Evolutionary conservation across 306 rosid species (phyloP).

Genomic region (Vachellia pachyceras): DNA sequence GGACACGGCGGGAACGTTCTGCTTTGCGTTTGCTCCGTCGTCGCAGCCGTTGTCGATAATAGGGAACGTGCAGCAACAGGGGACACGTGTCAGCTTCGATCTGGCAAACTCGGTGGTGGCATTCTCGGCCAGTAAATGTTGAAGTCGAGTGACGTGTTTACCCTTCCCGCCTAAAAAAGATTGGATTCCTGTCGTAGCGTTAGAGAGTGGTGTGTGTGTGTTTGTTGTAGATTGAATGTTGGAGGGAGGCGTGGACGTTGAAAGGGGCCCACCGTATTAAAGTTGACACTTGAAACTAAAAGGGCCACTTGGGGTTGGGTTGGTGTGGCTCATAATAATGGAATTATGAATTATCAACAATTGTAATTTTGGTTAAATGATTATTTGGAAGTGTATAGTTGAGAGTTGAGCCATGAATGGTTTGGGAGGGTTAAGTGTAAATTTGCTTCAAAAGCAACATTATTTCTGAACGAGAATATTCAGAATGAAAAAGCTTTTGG

Average conservation of each 20-base stretch:
- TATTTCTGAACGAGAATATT: too few relatives aligned
- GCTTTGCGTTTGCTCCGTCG: slow-evolving; percentile 94
- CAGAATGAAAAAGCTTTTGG: too few relatives aligned
- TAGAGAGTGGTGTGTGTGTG: neutral
- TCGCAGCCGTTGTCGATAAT: slow-evolving; percentile 66
- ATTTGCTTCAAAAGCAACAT: too few relatives aligned
- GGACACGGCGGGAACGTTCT: slow-evolving; percentile 64
- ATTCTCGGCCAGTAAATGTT: slow-evolving; percentile 78
- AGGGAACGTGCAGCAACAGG: slow-evolving; percentile 95
- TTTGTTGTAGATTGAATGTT: neutral
- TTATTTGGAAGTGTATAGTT: neutral
- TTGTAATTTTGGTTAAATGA: neutral
- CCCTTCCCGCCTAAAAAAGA: neutral
- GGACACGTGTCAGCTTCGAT: slow-evolving; percentile 92
- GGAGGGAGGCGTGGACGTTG: neutral
- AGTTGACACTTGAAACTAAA: neutral
- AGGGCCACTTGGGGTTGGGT: slow-evolving; percentile 6
- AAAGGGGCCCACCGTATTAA: neutral
- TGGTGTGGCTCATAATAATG: slow-evolving; percentile 26
- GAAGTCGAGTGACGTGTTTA: slow-evolving; percentile 36
- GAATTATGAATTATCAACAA: slow-evolving; percentile 9
- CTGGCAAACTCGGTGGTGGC: slow-evolving; percentile 60
- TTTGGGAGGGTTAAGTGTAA: too few relatives aligned
- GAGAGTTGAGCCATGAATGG: neutral
- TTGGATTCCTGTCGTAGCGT: neutral